A percentile compares a stretch with the other conserved stretches of the same genome.
These are phyloP conservation scores for Eucalyptus virginea DNA, from an alignment of 345 rosid genomes.

Conservation along the genomic window DNA sequence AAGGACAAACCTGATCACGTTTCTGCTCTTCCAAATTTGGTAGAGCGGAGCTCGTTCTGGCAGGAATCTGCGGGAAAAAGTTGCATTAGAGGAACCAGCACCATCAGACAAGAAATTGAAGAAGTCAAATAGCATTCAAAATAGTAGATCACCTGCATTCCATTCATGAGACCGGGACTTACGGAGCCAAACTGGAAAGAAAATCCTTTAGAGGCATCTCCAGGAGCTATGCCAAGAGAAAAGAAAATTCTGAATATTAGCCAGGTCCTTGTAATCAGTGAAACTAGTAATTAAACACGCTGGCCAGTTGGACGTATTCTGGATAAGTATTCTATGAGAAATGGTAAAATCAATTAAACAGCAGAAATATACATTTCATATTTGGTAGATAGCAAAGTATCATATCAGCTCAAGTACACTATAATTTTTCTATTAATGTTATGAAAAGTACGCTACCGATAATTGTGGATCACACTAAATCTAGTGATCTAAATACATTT, in stretches of 20 bases:
- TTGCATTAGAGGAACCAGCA: neutral
- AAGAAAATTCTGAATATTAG: neutral
- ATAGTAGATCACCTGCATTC: slow-evolving; percentile 46
- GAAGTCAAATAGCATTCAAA: neutral
- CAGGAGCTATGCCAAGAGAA: slow-evolving; percentile 13
- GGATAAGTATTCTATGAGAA: neutral
- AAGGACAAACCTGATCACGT: slow-evolving; percentile 55
- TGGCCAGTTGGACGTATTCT: neutral
- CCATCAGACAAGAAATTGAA: neutral
- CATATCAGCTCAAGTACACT: neutral
- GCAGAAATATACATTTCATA: neutral
- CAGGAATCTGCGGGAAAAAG: slow-evolving; percentile 54
- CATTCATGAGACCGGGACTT: slow-evolving; percentile 66
- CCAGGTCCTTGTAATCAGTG: neutral
- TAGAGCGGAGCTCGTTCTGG: slow-evolving; percentile 96
- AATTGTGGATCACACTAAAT: neutral
- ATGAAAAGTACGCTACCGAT: neutral
- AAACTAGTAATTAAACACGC: neutral
- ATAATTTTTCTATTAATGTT: neutral
- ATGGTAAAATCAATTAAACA: neutral
- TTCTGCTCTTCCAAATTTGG: slow-evolving; percentile 98
- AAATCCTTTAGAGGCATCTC: slow-evolving; percentile 57
- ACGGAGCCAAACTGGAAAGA: slow-evolving; percentile 84
- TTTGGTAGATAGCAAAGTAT: neutral
- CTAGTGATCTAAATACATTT: neutral